A percentile compares a stretch with the other conserved stretches of the same genome.
These are phyloP conservation scores for Leccinum broughii DNA, from an alignment of 768 basidiomycete species.

Conservation along the genomic window DNA sequence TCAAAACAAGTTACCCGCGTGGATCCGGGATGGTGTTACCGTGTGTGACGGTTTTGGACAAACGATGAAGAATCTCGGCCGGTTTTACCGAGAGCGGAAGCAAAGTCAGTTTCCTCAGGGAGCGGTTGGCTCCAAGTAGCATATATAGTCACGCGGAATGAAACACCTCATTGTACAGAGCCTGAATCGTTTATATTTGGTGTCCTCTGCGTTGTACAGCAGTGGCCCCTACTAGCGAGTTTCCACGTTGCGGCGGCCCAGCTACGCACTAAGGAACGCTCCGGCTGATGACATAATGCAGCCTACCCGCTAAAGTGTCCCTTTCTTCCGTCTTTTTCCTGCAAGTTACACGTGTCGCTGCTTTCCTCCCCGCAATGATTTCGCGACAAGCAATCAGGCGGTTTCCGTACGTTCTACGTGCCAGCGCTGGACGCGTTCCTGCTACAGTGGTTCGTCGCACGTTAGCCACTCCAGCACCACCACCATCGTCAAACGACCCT, in stretches of 20 bases:
- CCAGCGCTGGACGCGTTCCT: slow-evolving; percentile 18
- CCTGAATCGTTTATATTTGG: slow-evolving; percentile 5
- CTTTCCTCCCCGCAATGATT: slow-evolving; percentile 31
- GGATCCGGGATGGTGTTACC: slow-evolving; percentile 72
- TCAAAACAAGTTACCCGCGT: slow-evolving; percentile 79
- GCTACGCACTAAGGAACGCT: background rate
- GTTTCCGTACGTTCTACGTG: slow-evolving; percentile 32
- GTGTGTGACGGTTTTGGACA: slow-evolving; percentile 70
- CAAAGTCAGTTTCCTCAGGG: slow-evolving; percentile 1
- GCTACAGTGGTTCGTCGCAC: slow-evolving; percentile 29
- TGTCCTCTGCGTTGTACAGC: background rate
- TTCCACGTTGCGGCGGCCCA: background rate
- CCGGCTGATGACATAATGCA: background rate
- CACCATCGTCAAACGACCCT: slow-evolving; percentile 75
- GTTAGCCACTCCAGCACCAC: slow-evolving; percentile 48
- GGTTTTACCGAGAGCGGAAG: slow-evolving; percentile 66
- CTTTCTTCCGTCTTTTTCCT: background rate
- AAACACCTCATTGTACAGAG: slow-evolving; percentile 2
- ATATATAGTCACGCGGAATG: background rate
- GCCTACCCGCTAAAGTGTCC: background rate
- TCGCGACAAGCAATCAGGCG: slow-evolving; percentile 39
- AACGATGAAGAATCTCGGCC: slow-evolving; percentile 63
- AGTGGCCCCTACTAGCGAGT: background rate
- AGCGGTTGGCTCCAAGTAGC: slow-evolving; percentile 4
- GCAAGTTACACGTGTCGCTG: background rate